Percentiles rank a stretch among this genome's conserved stretches.
These are phyloP conservation scores for Xylaria bambusicola DNA, from an alignment of 495 filamentous ascomycete genomes.

Conservation along the genomic window DNA sequence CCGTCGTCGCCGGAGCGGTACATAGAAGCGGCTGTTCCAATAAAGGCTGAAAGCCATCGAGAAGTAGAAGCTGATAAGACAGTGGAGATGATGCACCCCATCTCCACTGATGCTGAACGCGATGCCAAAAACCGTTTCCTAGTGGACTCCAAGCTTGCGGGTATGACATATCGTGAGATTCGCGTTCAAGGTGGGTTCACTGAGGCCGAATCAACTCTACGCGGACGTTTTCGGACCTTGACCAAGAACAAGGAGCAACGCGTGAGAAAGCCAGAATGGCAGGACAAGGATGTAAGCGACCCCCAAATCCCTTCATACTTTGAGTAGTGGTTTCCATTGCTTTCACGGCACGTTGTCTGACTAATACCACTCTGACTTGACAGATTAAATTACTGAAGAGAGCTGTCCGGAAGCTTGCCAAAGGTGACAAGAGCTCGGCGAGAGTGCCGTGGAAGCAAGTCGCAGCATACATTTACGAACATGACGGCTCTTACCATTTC, in stretches of 20 bases:
- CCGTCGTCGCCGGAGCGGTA: background rate
- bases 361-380: slow-evolving; percentile 17
- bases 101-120: slow-evolving; percentile 12
- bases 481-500: slow-evolving; percentile 82
- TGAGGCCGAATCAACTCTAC: slow-evolving; percentile 85
- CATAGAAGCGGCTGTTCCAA: background rate
- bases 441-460: slow-evolving; percentile 85
- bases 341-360: background rate
- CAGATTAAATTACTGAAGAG: slow-evolving; percentile 53
- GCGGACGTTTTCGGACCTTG: slow-evolving; percentile 75
- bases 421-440: slow-evolving; percentile 26
- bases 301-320: background rate
- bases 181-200: slow-evolving; percentile 62
- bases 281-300: slow-evolving; percentile 69
- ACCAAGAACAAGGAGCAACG: slow-evolving; percentile 75
- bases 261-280: slow-evolving; percentile 79
- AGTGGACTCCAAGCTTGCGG: slow-evolving; percentile 61
- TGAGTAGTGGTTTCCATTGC: background rate
- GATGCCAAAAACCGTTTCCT: slow-evolving; percentile 63
- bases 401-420: slow-evolving; percentile 45
- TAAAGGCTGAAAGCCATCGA: background rate
- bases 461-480: slow-evolving; percentile 64
- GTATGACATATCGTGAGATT: slow-evolving; percentile 81
- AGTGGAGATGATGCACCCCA: background rate
- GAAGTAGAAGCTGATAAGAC: background rate